A percentile compares a stretch with the other conserved stretches of the same genome.
These are phyloP conservation scores for Malus hybrid DNA, from an alignment of 331 rosid species.

Conservation along the genomic window DNA sequence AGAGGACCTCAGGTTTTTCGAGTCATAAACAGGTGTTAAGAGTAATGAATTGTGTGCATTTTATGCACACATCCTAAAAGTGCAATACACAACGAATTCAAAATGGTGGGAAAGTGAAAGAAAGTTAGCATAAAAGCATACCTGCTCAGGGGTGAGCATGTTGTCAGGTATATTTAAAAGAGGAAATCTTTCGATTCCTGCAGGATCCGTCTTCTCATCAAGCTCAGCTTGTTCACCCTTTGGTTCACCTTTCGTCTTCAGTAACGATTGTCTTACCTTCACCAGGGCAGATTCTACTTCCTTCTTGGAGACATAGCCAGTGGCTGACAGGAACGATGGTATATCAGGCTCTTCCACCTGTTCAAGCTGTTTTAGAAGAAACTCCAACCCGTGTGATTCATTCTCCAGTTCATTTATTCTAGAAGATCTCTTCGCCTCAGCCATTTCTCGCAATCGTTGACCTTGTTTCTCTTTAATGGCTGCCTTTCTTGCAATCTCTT, in stretches of 20 bases:
- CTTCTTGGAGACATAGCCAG: conserved; percentile 81
- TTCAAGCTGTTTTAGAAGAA: conserved; percentile 77
- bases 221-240: conserved; percentile 65
- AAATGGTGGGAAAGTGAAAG: conserved; percentile 9
- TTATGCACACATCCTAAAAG: not conserved
- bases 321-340: conserved; percentile 67
- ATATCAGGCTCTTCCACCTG: conserved; percentile 58
- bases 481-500: conserved; percentile 97
- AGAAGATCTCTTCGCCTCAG: conserved; percentile 91
- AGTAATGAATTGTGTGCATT: not conserved
- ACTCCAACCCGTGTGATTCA: conserved; percentile 74
- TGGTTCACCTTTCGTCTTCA: conserved; percentile 85
- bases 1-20: not conserved
- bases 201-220: conserved; percentile 54
- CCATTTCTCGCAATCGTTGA: conserved; percentile 97
- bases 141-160: conserved; percentile 81
- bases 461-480: conserved; percentile 92
- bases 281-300: conserved; percentile 78
- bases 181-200: conserved; percentile 54
- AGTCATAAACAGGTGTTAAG: not conserved
- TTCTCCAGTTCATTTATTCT: conserved; percentile 93
- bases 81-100: conserved; percentile 1
- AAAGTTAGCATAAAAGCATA: conserved; percentile 24
- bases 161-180: conserved; percentile 80
- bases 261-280: conserved; percentile 69